Conservation (phyloP, 2,329 filamentous ascomycete genomes). For the Aspergillus sp. region DNA sequence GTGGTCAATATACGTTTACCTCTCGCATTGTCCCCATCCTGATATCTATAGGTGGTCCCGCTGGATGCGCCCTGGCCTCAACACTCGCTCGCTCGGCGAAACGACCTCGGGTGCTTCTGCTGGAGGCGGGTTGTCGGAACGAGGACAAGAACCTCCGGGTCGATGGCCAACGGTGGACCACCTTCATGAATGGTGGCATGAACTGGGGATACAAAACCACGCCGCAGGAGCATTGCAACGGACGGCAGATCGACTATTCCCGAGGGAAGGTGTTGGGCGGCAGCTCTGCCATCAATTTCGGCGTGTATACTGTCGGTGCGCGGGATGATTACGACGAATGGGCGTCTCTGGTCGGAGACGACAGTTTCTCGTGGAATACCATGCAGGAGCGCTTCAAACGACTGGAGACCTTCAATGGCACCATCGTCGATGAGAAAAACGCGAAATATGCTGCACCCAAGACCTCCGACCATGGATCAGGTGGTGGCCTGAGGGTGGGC, state of each 20-base stretch:
- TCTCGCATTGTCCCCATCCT: not conserved
- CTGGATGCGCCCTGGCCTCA: conserved; percentile 57
- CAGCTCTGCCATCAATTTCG: conserved; percentile 55
- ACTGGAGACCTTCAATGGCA: conserved; percentile 54
- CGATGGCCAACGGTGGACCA: conserved; percentile 55
- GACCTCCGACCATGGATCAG: conserved; percentile 46
- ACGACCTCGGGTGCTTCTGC: conserved; percentile 54
- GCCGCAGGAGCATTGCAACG: conserved; percentile 45
- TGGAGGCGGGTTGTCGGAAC: conserved; percentile 59
- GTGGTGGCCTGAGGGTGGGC: conserved; percentile 49
- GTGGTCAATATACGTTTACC: not conserved
- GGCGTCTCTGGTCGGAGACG: conserved; percentile 55
- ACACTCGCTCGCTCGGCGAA: conserved; percentile 48
- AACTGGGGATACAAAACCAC: conserved; percentile 54
- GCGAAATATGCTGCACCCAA: conserved; percentile 49
- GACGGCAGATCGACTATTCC: conserved; percentile 48
- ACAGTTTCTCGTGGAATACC: conserved; percentile 54
- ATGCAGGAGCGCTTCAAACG: conserved; percentile 51
- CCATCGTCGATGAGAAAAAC: conserved; percentile 36
- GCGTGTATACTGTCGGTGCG: conserved; percentile 54
- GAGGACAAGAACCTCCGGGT: conserved; percentile 48
- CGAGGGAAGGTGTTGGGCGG: conserved; percentile 54
- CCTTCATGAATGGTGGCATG: conserved; percentile 49
- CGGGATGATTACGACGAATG: conserved; percentile 62
- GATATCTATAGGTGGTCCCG: conserved; percentile 51